Percentiles rank a stretch among this genome's conserved stretches.
Conservation (phyloP, 768 basidiomycete genomes). For the Collybiopsis luxurians region DNA sequence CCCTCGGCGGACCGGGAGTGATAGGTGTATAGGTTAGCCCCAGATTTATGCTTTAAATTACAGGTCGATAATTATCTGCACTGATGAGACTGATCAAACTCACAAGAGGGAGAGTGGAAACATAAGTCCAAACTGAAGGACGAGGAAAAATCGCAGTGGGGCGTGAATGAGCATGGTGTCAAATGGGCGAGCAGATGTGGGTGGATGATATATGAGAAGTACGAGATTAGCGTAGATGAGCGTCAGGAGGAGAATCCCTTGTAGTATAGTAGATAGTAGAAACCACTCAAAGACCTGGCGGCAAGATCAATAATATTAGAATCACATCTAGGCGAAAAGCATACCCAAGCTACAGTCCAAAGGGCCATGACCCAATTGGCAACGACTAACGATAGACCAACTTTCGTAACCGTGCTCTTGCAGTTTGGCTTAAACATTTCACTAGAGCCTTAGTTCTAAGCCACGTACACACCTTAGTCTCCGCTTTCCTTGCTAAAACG, state of each 20-base stretch:
- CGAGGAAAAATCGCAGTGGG: slow-evolving; percentile 71
- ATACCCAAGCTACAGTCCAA: slow-evolving; percentile 79
- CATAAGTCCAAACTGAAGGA: slow-evolving; percentile 52
- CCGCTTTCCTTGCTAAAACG: slow-evolving; percentile 63
- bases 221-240: slow-evolving; percentile 80
- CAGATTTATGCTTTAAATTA: slow-evolving; percentile 57
- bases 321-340: slow-evolving; percentile 11
- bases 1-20: slow-evolving; percentile 41
- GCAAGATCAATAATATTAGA: neutral
- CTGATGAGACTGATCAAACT: slow-evolving; percentile 18
- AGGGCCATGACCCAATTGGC: slow-evolving; percentile 79
- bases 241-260: slow-evolving; percentile 66
- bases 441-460: neutral
- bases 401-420: slow-evolving; percentile 66
- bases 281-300: slow-evolving; percentile 71
- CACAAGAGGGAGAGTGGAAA: slow-evolving; percentile 61
- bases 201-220: slow-evolving; percentile 70
- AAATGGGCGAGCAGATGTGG: slow-evolving; percentile 57
- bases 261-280: slow-evolving; percentile 68
- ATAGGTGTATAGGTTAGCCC: slow-evolving; percentile 55
- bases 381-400: slow-evolving; percentile 74
- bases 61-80: neutral
- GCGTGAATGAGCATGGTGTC: slow-evolving; percentile 86
- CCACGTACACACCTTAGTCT: slow-evolving; percentile 77
- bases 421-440: neutral